Conservation (phyloP, 2,329 filamentous ascomycete genomes). For the Aspergillus proliferans region DNA sequence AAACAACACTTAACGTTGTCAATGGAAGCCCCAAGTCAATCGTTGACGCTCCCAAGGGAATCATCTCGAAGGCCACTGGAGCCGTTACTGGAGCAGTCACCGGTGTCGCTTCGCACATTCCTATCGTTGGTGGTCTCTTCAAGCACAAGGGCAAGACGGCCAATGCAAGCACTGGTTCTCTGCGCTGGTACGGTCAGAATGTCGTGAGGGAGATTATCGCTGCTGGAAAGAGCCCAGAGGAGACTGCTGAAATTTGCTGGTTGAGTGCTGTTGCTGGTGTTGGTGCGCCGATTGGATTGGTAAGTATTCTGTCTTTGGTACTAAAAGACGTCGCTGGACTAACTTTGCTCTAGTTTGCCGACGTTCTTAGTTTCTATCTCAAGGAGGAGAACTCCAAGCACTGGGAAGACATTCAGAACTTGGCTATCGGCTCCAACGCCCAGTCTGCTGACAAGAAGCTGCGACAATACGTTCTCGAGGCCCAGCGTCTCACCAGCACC, state of each 20-base stretch:
- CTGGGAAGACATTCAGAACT: conserved; percentile 40
- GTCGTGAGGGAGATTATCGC: conserved; percentile 34
- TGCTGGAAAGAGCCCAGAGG: conserved; percentile 9
- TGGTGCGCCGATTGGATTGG: conserved; percentile 34
- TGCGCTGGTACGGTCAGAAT: conserved; percentile 37
- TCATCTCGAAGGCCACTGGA: neutral
- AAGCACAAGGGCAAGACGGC: neutral
- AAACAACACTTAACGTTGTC: conserved; percentile 37
- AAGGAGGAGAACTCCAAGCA: conserved; percentile 35
- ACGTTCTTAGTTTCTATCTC: conserved; percentile 41
- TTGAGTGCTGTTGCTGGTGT: conserved; percentile 35
- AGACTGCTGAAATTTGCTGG: conserved; percentile 13
- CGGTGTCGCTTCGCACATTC: neutral
- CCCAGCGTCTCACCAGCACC: conserved; percentile 16
- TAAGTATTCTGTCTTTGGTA: conserved; percentile 4
- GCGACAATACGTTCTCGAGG: conserved; percentile 20
- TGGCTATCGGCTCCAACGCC: conserved; percentile 29
- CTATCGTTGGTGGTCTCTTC: neutral
- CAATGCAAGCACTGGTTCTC: conserved; percentile 17
- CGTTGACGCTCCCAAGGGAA: neutral
- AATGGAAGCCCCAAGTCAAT: neutral
- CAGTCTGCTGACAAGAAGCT: conserved; percentile 20
- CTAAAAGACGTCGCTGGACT: neutral
- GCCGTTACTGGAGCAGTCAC: neutral
- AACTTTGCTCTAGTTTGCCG: conserved; percentile 33